Conservation (phyloP, 2,329 filamentous ascomycete genomes). For the Lachnellula occidentalis region DNA sequence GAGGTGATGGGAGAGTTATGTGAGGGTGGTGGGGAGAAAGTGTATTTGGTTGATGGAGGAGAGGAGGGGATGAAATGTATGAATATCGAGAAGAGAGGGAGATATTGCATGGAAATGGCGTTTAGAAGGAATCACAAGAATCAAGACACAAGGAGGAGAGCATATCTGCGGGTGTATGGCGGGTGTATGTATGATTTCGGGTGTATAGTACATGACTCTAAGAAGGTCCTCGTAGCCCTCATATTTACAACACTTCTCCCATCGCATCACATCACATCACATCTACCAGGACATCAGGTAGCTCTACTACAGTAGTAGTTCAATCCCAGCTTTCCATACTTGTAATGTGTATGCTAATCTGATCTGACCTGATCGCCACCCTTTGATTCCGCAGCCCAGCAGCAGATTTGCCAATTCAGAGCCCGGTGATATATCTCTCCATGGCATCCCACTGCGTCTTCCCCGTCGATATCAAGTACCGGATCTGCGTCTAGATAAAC, state of each 20-base stretch:
- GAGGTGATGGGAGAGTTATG: background rate
- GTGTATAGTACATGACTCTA: too few relatives aligned
- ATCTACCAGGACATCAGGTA: too few relatives aligned
- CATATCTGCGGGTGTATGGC: background rate
- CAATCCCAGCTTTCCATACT: too few relatives aligned
- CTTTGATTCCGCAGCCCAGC: too few relatives aligned
- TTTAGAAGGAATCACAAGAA: background rate
- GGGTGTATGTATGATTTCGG: background rate
- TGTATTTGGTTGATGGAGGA: background rate
- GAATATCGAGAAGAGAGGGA: background rate
- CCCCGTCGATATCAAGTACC: conserved; percentile 58
- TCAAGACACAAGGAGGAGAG: background rate
- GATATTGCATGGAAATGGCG: background rate
- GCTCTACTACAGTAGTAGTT: too few relatives aligned
- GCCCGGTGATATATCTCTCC: conserved; percentile 49
- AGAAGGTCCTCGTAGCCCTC: background rate
- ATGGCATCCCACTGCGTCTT: conserved; percentile 62
- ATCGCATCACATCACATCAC: too few relatives aligned
- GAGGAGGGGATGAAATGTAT: background rate
- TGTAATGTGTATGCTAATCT: too few relatives aligned
- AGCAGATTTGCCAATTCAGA: conserved; percentile 29
- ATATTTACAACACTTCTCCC: background rate
- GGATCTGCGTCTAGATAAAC: conserved; percentile 48
- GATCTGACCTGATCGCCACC: too few relatives aligned
- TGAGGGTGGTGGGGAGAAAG: background rate